A percentile compares a stretch with the other conserved stretches of the same genome.
These are phyloP conservation scores for Rhytidiadelphus loreus DNA, from an alignment of 225 moss, liverwort and hornwort species.

Conservation along the genomic window DNA sequence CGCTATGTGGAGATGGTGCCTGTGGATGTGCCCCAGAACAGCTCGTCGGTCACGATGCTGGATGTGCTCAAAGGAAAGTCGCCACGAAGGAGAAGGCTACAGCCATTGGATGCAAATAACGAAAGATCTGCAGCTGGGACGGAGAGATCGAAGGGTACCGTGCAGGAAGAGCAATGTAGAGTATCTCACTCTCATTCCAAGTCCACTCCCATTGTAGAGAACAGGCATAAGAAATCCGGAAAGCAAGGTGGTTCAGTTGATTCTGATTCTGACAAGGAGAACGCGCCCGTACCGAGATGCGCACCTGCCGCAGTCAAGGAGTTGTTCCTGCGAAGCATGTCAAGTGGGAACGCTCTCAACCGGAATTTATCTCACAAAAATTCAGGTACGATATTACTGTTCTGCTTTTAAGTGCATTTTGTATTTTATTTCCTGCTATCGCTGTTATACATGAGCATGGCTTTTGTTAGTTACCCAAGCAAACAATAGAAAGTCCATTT, in stretches of 20 bases:
- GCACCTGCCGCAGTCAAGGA: conserved; percentile 26
- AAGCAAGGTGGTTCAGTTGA: not conserved
- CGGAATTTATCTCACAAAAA: conserved; percentile 11
- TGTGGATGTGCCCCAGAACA: not conserved
- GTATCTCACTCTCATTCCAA: conserved; percentile 12
- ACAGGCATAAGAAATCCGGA: not conserved
- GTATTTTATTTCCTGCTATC: not conserved
- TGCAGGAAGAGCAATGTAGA: conserved; percentile 1
- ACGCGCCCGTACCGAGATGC: conserved; percentile 29
- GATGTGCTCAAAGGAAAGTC: conserved; percentile 21
- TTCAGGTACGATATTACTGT: not conserved
- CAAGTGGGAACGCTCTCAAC: conserved; percentile 24
- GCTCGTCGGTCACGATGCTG: conserved; percentile 7
- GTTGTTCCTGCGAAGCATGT: conserved; percentile 34
- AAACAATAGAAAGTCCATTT: too few species aligned
- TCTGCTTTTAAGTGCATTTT: not conserved
- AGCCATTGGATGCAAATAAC: conserved; percentile 1
- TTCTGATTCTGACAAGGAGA: conserved; percentile 30
- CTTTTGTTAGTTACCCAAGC: not conserved
- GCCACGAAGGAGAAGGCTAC: not conserved
- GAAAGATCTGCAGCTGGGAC: not conserved
- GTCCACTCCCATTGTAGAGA: not conserved
- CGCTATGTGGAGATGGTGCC: conserved; percentile 19
- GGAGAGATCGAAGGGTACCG: not conserved
- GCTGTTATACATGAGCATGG: not conserved